Evolutionary conservation across 2,329 filamentous ascomycete species (phyloP), one percentile per base, ranked within the genome.

Genomic region (Amylocarpus encephaloides): DNA sequence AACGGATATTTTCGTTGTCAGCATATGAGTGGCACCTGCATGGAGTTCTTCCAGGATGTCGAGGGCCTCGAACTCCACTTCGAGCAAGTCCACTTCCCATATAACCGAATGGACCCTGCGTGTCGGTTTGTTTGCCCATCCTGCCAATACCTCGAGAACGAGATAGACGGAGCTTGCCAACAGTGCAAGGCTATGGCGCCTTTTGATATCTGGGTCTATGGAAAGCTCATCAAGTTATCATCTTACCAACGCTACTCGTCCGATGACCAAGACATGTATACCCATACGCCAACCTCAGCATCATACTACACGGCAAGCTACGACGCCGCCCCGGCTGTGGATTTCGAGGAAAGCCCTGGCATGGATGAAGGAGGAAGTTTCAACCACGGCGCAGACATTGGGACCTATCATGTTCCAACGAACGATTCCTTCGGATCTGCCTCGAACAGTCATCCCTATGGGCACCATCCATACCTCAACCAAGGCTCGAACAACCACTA

Each of bases 61-160:
- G 59, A 62, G 12, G 49, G 52, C 4, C 30, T 64, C 6, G 53
- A 61, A 46, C 13, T 15, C 7, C 62, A 64, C 50, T 64, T 64
- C 39, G 59, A 59, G 32, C 6, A 16, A 1, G 16, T 32, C 1
- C 62, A 64, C 44, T 64, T 64, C 30, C 26, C 49, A 3, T 63
- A 59, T 34, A 58, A 49, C n/a, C 57, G 62, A 2, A 59, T 64
- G 16, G 16, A 50, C 26, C 60, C 61, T 16, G 51, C 52, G 2
- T 29, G 51, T 53, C 57, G 57, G 6, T 54, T 50, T 26, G 47
- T 62, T 7, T 64, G 62, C 38, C 46, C 51, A 3, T 18, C 33
- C 7, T 43, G 59, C 33, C 33, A 49, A 11, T 41, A 30, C 18
- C 16, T 51, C 10, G 44, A 40, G 18, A 59, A 56, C 39, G 16